Evolutionary conservation across 2,329 filamentous ascomycete species (phyloP), one percentile per base, ranked within the genome.

Genomic region (Colletotrichum tropicicola): DNA sequence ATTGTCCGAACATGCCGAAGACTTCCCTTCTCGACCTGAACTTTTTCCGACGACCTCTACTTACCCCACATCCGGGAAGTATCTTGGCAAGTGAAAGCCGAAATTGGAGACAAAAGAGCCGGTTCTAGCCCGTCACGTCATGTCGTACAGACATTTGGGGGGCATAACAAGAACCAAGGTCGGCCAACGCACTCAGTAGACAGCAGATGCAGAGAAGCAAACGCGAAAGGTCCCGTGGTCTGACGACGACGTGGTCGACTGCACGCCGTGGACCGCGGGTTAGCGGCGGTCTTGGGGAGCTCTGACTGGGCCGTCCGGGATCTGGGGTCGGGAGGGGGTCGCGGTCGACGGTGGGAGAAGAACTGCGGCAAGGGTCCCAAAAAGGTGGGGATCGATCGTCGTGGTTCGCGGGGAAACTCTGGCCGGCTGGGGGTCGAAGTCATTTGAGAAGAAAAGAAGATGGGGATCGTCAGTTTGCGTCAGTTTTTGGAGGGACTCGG

Each of bases 391-490:
- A 45, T 51, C 27, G 44, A 47, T 62, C 32, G 30, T 51, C 37
- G 49, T 65, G 62, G 62, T 65, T 65, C 51, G 62, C 62, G 62
- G 62, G 62, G 57, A 65, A 65, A 62, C 30, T 62, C 39, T 60
- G 35, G 28, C 62, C 57, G 62, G 30, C 51, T 49, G 28, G 49
- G 55, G 32, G 27, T 39, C 19, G 17, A 8, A 43, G n/a, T 19
- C 19, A 43, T 17, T 17, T 43, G n/a, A 21, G 39, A 23, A 19
- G 17, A 9, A 43, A 23, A 43, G n/a, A 37, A 19, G 6, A 27
- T 27, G 37, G 21, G 37, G 25, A 43, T 48, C 17, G 32, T 25
- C 21, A n/a, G n/a, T n/a, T n/a, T n/a, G n/a, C n/a, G n/a, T n/a
- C n/a, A n/a, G n/a, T n/a, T n/a, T n/a, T 19, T 30, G 30, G 45